Evolutionary conservation across 2,329 filamentous ascomycete species (phyloP).

Genomic region (Seiridium unicorne): DNA sequence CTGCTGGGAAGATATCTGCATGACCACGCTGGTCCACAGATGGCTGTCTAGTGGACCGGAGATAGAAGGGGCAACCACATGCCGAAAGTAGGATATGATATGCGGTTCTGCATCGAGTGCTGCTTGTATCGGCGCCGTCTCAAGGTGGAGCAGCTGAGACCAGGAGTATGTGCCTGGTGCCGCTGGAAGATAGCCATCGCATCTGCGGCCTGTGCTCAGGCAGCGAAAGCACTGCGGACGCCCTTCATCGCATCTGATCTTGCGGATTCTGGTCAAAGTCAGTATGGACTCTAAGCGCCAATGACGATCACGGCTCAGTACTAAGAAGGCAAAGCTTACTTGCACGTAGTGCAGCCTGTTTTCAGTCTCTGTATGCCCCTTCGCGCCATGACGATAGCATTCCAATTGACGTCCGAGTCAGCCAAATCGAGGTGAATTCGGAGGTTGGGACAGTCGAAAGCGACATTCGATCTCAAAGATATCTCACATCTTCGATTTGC

Average conservation of each 20-base stretch:
- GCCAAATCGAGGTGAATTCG: no score
- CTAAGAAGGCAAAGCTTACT: no score
- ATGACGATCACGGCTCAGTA: no score
- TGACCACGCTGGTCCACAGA: constrained; percentile 15
- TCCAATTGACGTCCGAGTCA: no score
- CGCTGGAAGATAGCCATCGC: constrained; percentile 19
- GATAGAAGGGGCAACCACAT: neutral
- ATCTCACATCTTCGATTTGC: no score
- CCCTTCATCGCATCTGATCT: constrained; percentile 31
- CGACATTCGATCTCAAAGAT: no score
- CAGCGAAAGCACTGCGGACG: constrained; percentile 26
- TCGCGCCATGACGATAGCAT: no score
- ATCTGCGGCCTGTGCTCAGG: constrained; percentile 19
- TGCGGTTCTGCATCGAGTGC: constrained; percentile 8
- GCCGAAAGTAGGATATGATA: constrained; percentile 16
- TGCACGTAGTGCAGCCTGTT: no score
- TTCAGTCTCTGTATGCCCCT: no score
- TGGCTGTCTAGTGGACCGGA: constrained; percentile 5
- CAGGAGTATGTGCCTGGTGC: constrained; percentile 14
- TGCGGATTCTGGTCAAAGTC: constrained; percentile 18
- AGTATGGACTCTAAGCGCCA: no score
- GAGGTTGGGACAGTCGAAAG: no score
- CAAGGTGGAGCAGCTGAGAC: constrained; percentile 7
- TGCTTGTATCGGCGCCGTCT: constrained; percentile 9
- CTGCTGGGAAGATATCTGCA: constrained; percentile 14